A percentile compares a stretch with the other conserved stretches of the same genome.
Evolutionary conservation across 257 asterid species (phyloP).

Genomic region (Anisodus tanguticus): DNA sequence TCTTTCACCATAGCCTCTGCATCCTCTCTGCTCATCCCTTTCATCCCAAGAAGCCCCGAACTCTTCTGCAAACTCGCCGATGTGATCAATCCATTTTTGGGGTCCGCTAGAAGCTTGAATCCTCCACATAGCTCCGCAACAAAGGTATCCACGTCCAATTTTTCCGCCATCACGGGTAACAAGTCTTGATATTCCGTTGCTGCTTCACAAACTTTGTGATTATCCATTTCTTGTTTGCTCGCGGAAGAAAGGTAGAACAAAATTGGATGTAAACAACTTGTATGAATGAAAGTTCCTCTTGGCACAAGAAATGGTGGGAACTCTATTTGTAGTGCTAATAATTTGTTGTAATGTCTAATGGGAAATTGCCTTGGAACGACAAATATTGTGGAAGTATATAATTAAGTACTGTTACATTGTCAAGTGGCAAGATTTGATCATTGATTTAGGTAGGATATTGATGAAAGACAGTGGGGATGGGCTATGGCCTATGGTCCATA

Average conservation of each 20-base stretch:
- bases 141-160: conserved; percentile 63
- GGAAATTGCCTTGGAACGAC: neutral
- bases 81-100: conserved; percentile 56
- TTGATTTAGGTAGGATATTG: neutral
- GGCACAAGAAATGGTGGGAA: neutral
- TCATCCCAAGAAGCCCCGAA: conserved; percentile 57
- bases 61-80: conserved; percentile 57
- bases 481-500: conserved; percentile 8
- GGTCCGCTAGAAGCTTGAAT: conserved; percentile 60
- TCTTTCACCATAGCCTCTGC: conserved; percentile 72
- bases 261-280: neutral
- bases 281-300: neutral
- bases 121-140: conserved; percentile 48
- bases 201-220: conserved; percentile 5
- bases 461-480: neutral
- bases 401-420: conserved; percentile 10
- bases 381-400: neutral
- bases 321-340: conserved; percentile 3
- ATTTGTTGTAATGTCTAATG: neutral
- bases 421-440: neutral
- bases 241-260: neutral
- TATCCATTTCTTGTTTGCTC: conserved; percentile 33
- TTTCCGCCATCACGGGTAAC: conserved; percentile 77
- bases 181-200: conserved; percentile 55
- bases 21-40: conserved; percentile 64